A percentile compares a stretch with the other conserved stretches of the same genome.
phyloP scores from a whole-genome alignment of 257 asterid species.

The Ajuga chamaepitys region DNA sequence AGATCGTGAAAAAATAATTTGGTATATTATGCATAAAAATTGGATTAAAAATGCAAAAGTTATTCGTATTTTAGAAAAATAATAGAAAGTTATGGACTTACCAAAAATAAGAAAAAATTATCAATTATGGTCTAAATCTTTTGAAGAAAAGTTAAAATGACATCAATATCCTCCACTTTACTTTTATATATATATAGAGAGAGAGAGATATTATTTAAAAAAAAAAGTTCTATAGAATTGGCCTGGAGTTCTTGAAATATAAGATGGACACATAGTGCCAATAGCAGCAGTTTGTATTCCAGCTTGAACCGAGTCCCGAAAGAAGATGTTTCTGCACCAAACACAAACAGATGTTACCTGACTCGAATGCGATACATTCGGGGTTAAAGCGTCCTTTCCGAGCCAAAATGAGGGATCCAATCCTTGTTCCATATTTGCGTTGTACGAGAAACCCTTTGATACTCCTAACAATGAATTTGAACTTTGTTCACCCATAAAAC shows the following conservation, averaged over 20 bases:
- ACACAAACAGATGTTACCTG: constrained; percentile 44
- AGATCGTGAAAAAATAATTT: too few species aligned
- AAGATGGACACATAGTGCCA: constrained; percentile 56
- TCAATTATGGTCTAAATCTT: too few species aligned
- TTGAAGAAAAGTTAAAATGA: too few species aligned
- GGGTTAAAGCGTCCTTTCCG: constrained; percentile 49
- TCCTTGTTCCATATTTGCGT: constrained; percentile 34
- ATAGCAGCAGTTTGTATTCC: constrained; percentile 48
- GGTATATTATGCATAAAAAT: too few species aligned
- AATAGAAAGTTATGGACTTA: too few species aligned
- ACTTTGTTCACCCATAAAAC: constrained; percentile 62
- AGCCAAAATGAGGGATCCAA: constrained; percentile 59
- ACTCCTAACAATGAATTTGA: constrained; percentile 43
- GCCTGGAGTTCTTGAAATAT: constrained; percentile 38
- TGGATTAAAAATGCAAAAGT: too few species aligned
- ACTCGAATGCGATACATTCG: constrained; percentile 24
- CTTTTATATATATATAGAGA: too few species aligned
- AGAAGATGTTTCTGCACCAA: constrained; percentile 65
- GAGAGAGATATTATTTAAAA: too few species aligned
- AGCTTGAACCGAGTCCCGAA: constrained; percentile 35
- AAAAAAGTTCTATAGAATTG: too few species aligned
- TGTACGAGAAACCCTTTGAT: constrained; percentile 38
- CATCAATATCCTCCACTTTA: too few species aligned
- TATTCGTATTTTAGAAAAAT: too few species aligned
- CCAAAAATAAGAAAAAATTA: too few species aligned